Evolutionary conservation across 192 early-diverging fungal genomes (phyloP), one percentile per base, ranked within the genome.

Genomic region (Phlyctochytrium planicorne): DNA sequence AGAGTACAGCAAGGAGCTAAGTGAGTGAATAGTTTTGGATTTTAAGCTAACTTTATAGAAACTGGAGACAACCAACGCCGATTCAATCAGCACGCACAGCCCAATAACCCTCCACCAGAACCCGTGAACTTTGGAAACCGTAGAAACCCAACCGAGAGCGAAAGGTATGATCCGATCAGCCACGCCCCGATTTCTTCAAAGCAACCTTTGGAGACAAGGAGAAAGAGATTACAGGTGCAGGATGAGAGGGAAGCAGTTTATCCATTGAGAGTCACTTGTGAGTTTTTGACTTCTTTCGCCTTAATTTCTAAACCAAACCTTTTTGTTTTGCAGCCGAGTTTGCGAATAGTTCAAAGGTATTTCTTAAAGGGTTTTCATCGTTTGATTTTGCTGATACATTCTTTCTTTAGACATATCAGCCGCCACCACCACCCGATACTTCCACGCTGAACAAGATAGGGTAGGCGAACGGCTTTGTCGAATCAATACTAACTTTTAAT

Each of bases 1-100:
- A 57, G 55, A 57, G 27, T 57, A 57, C 25, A 6, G 14, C 10
- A 57, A 57, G 55, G 55, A 57, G 55, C 55, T 57, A 25, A 10
- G 55, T 50, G n/a, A 50, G 40, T 14, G 40, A n/a, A 14, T n/a
- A n/a, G 10, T 50, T 14, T 50, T n/a, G 10, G 40, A n/a, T 50
- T 50, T n/a, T 14, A 14, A 10, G n/a, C 40, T 50, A n/a, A 50
- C 12, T 50, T 10, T n/a, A 50, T 50, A 50, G 10, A 10, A 14
- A 14, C 12, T n/a, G 40, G 12, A 50, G 40, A 50, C 12, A 14
- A 50, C 40, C 40, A 50, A 10, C 40, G 40, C 40, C 10, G n/a
- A 10, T 50, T 50, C 40, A 50, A 50, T 14, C 12, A 50, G 12
- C 10, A 14, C n/a, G 40, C 10, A 50, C 10, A n/a, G 10, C 40